Evolutionary conservation across 192 early-diverging fungal species (phyloP).

Genomic region (Entrophospora sp.): DNA sequence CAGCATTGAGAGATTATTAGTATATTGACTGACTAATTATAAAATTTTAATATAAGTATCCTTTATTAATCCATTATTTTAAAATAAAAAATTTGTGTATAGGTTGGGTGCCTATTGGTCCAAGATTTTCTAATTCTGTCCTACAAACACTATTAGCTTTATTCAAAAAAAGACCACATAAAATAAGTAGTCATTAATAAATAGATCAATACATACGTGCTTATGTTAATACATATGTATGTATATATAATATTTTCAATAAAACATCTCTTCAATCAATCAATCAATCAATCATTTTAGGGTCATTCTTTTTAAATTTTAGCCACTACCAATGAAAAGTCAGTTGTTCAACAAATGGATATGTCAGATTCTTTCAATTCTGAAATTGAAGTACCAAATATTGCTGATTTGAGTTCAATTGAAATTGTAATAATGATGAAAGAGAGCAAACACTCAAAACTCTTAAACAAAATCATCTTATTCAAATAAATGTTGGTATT

Average conservation of each 20-base stretch:
- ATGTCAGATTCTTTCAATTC: constrained; percentile 78
- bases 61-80: too few species aligned
- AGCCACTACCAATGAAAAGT: constrained; percentile 75
- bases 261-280: too few species aligned
- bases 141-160: constrained; percentile 90
- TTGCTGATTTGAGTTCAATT: constrained; percentile 62
- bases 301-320: constrained; percentile 79
- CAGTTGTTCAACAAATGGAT: constrained; percentile 81
- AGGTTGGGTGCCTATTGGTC: constrained; percentile 93
- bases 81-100: too few species aligned
- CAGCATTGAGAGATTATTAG: constrained; percentile 81
- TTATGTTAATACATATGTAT: not conserved
- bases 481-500: constrained; percentile 62
- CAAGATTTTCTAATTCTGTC: constrained; percentile 88
- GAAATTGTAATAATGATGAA: constrained; percentile 65
- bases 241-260: not conserved
- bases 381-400: constrained; percentile 71
- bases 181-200: constrained; percentile 27
- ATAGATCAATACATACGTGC: not conserved
- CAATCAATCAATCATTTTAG: constrained; percentile 10
- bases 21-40: too few species aligned
- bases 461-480: constrained; percentile 42
- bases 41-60: too few species aligned
- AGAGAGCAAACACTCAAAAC: constrained; percentile 40
- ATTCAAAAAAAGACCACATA: constrained; percentile 83